phyloP scores from a whole-genome alignment of 2,329 filamentous ascomycete genomes.

The Colletotrichum sansevieriae region DNA sequence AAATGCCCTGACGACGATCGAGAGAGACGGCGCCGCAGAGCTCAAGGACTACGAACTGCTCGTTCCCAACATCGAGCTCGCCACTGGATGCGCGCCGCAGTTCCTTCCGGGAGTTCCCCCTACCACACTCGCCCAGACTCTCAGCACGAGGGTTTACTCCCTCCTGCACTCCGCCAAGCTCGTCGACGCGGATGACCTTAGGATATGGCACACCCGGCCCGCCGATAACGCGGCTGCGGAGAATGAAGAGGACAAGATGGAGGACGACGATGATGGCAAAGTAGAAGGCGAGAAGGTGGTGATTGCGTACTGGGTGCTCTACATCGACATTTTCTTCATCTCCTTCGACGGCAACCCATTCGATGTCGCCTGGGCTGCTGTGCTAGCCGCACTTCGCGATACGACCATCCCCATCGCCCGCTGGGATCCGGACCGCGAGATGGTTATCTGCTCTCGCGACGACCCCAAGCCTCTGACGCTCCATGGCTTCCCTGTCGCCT shows the following conservation, averaged over 20 bases:
- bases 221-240: constrained; percentile 61
- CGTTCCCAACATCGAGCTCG: constrained; percentile 93
- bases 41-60: constrained; percentile 77
- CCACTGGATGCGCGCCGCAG: constrained; percentile 88
- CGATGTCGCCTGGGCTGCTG: constrained; percentile 88
- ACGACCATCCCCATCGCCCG: constrained; percentile 82
- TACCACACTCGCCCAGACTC: constrained; percentile 82
- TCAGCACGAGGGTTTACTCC: constrained; percentile 84
- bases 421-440: constrained; percentile 87
- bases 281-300: constrained; percentile 56
- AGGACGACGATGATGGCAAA: constrained; percentile 52
- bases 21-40: constrained; percentile 54
- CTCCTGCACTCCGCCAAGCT: constrained; percentile 80
- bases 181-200: constrained; percentile 75
- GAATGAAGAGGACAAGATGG: constrained; percentile 52
- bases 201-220: constrained; percentile 75
- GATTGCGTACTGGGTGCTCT: constrained; percentile 94
- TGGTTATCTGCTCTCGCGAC: constrained; percentile 78
- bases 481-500: constrained; percentile 78
- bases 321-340: constrained; percentile 95
- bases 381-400: constrained; percentile 83
- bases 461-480: constrained; percentile 70
- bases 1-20: constrained; percentile 46
- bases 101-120: constrained; percentile 89
- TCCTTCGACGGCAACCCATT: constrained; percentile 93